phyloP scores from a whole-genome alignment of 768 basidiomycete genomes.

The Ramaria rubella region DNA sequence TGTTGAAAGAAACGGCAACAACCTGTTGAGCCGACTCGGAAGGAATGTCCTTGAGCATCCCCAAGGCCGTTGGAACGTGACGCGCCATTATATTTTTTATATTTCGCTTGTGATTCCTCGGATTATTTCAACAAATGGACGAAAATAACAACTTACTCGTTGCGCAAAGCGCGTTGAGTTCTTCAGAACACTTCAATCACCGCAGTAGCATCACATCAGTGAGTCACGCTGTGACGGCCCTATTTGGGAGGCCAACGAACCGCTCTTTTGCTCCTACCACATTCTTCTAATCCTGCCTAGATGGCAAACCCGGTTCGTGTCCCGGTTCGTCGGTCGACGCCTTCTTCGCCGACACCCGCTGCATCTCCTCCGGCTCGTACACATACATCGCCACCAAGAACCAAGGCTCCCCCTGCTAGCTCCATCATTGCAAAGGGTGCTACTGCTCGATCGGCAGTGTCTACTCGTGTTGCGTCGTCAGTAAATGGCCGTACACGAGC shows the following conservation, averaged over 20 bases:
- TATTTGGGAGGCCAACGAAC: not conserved
- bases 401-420: constrained; percentile 26
- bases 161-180: too few species aligned
- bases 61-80: not conserved
- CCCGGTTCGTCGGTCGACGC: constrained; percentile 9
- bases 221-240: not conserved
- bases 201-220: not conserved
- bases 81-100: not conserved
- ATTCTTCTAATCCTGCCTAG: not conserved
- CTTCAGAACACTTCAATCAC: not conserved
- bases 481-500: constrained; percentile 30
- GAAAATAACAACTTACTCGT: not conserved
- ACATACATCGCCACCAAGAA: constrained; percentile 5
- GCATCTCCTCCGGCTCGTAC: not conserved
- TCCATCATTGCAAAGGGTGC: constrained; percentile 46
- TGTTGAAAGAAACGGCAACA: not conserved
- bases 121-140: too few species aligned
- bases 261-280: not conserved
- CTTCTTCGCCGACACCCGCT: not conserved
- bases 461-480: constrained; percentile 49
- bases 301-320: constrained; percentile 12
- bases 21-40: constrained; percentile 11
- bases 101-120: not conserved
- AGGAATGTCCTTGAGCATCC: constrained; percentile 6
- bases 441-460: constrained; percentile 59